Conservation (phyloP, 371 early-diverging fungal genomes). For the Homolaphlyctis polyrhiza region DNA sequence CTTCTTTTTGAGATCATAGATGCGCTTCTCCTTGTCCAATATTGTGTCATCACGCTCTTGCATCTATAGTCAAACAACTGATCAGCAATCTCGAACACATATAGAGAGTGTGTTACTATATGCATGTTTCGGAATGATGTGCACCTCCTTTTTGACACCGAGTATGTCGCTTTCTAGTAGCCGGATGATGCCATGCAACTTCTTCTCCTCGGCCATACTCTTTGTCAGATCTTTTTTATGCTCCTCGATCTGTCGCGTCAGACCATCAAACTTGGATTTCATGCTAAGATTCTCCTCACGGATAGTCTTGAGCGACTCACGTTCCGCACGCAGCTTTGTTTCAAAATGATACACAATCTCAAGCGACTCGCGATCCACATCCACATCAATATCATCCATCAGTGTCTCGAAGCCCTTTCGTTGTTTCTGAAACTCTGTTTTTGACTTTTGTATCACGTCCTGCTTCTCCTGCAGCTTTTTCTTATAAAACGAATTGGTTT, state of each 20-base stretch:
- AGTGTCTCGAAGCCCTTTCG: conserved; percentile 15
- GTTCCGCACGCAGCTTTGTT: conserved; percentile 30
- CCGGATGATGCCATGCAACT: conserved; percentile 37
- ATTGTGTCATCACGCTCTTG: conserved; percentile 53
- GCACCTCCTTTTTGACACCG: conserved; percentile 45
- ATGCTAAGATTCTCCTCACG: conserved; percentile 35
- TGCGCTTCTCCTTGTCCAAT: conserved; percentile 50
- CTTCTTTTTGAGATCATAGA: conserved; percentile 47
- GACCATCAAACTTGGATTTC: conserved; percentile 25
- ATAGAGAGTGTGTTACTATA: background rate
- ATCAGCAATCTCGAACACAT: background rate
- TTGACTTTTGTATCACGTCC: conserved; percentile 17
- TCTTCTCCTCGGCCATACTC: conserved; percentile 37
- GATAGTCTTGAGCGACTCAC: conserved; percentile 22
- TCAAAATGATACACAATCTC: conserved; percentile 30
- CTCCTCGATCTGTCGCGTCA: conserved; percentile 37
- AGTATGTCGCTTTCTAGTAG: conserved; percentile 44
- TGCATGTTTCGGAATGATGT: too few species aligned
- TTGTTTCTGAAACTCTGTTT: conserved; percentile 14
- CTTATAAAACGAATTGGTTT: conserved; percentile 26
- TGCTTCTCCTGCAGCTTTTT: conserved; percentile 26
- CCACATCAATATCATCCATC: conserved; percentile 28
- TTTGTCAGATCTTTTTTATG: conserved; percentile 33
- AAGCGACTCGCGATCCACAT: conserved; percentile 32
- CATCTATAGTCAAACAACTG: conserved; percentile 22